These are phyloP conservation scores for Leccinum aurantiacum DNA, from an alignment of 768 basidiomycete genomes.

Conservation along the genomic window DNA sequence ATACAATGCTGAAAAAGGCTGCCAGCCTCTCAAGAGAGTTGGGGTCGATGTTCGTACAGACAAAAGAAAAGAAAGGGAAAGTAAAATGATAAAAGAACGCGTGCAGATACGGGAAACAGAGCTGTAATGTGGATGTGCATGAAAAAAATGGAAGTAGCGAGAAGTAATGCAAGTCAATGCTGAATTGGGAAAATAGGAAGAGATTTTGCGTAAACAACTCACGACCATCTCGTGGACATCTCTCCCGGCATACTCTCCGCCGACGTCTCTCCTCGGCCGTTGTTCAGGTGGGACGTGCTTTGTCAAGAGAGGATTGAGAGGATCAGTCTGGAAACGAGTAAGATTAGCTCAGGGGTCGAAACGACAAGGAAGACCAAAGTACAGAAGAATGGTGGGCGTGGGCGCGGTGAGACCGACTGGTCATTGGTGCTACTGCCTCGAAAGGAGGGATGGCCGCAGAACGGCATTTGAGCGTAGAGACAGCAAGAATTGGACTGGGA, in stretches of 20 bases:
- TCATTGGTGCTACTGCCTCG: constrained; percentile 8
- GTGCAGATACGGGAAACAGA: constrained; percentile 23
- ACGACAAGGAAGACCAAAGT: neutral
- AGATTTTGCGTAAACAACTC: constrained; percentile 37
- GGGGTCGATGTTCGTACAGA: constrained; percentile 25
- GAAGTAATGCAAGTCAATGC: constrained; percentile 9
- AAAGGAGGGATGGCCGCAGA: neutral
- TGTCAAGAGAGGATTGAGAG: constrained; percentile 73
- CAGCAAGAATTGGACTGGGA: constrained; percentile 1
- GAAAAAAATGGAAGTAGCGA: constrained; percentile 6
- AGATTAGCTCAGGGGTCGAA: constrained; percentile 6
- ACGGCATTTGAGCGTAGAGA: constrained; percentile 8
- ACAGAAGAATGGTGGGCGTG: constrained; percentile 3
- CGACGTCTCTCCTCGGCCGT: constrained; percentile 69
- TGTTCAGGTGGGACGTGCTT: constrained; percentile 83
- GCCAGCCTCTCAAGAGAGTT: constrained; percentile 8
- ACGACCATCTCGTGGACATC: constrained; percentile 83
- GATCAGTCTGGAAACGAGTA: constrained; percentile 62
- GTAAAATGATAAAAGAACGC: constrained; percentile 20
- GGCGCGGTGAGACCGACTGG: constrained; percentile 1
- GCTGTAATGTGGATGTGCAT: constrained; percentile 17
- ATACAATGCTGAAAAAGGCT: constrained; percentile 24
- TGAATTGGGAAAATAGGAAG: constrained; percentile 8
- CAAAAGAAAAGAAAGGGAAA: constrained; percentile 17
- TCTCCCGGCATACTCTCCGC: constrained; percentile 68